These are phyloP conservation scores for Antarctomyces pellizariae DNA, from an alignment of 495 filamentous ascomycete genomes.

Conservation along the genomic window DNA sequence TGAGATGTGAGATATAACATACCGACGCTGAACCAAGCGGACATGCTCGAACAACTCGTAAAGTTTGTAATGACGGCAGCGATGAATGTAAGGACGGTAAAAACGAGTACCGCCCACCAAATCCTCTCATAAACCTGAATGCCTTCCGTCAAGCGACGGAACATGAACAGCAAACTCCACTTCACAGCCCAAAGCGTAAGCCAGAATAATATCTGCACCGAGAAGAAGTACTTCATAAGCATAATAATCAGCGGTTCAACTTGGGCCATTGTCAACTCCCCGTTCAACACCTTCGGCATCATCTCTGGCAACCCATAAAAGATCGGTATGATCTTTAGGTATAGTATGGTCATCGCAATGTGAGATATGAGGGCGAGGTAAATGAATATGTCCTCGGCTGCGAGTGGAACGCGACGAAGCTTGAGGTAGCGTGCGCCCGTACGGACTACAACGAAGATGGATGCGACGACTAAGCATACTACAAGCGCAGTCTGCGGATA, in stretches of 20 bases:
- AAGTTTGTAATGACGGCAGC: conserved; percentile 18
- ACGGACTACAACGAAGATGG: conserved; percentile 5
- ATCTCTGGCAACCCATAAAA: conserved; percentile 13
- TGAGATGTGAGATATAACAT: conserved; percentile 2
- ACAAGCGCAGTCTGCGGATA: conserved; percentile 4
- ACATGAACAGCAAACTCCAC: conserved; percentile 21
- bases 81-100: conserved; percentile 16
- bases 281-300: no score
- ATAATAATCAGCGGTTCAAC: conserved; percentile 8
- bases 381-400: conserved; percentile 15
- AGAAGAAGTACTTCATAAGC: conserved; percentile 19
- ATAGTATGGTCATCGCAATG: conserved; percentile 14
- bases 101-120: conserved; percentile 19
- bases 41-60: conserved; percentile 15
- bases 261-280: background rate
- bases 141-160: conserved; percentile 16
- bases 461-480: conserved; percentile 5
- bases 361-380: conserved; percentile 14
- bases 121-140: conserved; percentile 11
- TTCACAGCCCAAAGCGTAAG: conserved; percentile 23
- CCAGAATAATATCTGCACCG: conserved; percentile 21
- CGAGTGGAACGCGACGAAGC: conserved; percentile 6
- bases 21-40: conserved; percentile 19
- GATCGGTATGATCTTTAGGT: conserved; percentile 15
- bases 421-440: conserved; percentile 8